Base-by-base conservation (phyloP, 2,329 filamentous ascomycete genomes). In the Pseudogymnoascus sp. region DNA sequence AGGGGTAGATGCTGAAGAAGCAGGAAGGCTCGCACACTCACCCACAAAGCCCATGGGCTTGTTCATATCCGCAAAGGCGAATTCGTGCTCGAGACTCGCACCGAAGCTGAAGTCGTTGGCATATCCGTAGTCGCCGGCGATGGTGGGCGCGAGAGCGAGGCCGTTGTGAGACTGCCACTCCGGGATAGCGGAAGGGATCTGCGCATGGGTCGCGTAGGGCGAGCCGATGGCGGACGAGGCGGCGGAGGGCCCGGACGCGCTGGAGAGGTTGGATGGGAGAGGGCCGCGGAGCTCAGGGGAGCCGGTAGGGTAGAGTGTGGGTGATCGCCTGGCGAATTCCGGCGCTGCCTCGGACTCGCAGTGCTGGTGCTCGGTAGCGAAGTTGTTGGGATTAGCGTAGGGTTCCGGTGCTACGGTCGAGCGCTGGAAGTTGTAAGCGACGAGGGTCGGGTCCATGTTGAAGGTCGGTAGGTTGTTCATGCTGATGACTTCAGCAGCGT, bases 41-140 rank as follows among this genome's bases (percentile, higher is more conserved):
- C 77, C 77, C 73, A 78, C 77, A 73, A 75, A 78, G 67, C 70
- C 72, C 69, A 75, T 74, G 21, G 75, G 69, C 65, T 79, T 75
- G 63, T 80, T 80, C 65, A 77, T 74, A 35, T 74, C 72, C 24
- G 74, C 64, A 67, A 72, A 69, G 68, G 68, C 68, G 64, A 73
- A 73, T 24, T 74, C 72, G 26, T 31, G 33, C 67, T 74, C 72
- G 70, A 73, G 72, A 72, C 72, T 71, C 70, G 71, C 62, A 64
- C 67, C 26, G 65, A 70, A 70, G 31, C 65, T 64, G 66, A 72
- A 74, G 21, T 72, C 71, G 66, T 68, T 70, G 31, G 68, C 65
- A 59, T 66, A 72, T 56, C 65, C 65, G 50, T 72, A 70, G 61
- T 71, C 72, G 37, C 63, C 63, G 6, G 72, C 72, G 63, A 74